A percentile compares a stretch with the other conserved stretches of the same genome.
Conservation (phyloP, 345 rosid genomes). For the Sisymbrium irio region DNA sequence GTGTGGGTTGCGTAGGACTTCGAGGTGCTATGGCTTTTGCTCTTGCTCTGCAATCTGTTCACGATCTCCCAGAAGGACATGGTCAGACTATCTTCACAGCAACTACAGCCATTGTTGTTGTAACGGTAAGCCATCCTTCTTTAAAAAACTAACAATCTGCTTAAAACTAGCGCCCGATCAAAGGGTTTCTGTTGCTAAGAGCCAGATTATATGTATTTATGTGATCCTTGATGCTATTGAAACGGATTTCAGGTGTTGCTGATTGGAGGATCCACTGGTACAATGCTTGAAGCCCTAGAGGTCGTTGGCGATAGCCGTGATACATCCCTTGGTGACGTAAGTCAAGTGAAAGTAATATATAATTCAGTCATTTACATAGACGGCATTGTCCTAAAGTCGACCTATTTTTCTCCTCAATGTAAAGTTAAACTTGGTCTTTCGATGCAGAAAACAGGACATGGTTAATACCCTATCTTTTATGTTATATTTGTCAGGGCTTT, state of each 20-base stretch:
- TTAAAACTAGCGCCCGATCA: neutral
- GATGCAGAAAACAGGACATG: neutral
- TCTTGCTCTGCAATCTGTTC: conserved; percentile 96
- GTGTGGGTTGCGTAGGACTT: conserved; percentile 57
- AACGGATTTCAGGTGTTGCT: conserved; percentile 61
- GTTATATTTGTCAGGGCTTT: conserved; percentile 40
- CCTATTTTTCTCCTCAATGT: neutral
- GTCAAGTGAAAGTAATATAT: conserved; percentile 23
- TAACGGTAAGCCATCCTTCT: conserved; percentile 55
- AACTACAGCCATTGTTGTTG: conserved; percentile 92
- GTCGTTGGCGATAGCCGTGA: conserved; percentile 85
- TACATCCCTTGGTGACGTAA: conserved; percentile 65
- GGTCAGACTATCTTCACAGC: conserved; percentile 98
- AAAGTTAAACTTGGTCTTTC: neutral
- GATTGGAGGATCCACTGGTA: conserved; percentile 97
- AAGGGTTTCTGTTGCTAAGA: neutral
- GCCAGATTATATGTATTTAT: neutral
- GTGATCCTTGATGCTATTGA: conserved; percentile 13
- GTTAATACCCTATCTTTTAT: neutral
- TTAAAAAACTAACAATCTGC: neutral
- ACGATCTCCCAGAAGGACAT: conserved; percentile 97
- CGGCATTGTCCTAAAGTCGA: neutral
- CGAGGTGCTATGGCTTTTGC: conserved; percentile 99
- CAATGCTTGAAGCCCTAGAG: conserved; percentile 93
- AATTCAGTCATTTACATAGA: neutral